These are phyloP conservation scores for Ramaria rubella DNA, from an alignment of 768 basidiomycete genomes.

Conservation along the genomic window DNA sequence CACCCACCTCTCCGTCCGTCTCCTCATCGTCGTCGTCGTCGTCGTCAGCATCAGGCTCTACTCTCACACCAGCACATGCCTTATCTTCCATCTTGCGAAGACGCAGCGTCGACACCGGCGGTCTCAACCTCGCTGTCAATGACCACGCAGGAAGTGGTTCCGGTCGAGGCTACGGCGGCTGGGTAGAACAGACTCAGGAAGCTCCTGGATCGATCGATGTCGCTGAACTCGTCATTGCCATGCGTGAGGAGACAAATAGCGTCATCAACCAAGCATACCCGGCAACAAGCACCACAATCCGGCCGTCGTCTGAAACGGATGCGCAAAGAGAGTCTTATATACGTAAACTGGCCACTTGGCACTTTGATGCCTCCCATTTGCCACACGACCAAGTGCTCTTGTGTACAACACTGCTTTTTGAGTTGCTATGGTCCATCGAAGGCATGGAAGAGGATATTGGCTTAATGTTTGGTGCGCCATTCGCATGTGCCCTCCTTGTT, in stretches of 20 bases:
- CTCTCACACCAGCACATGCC: neutral
- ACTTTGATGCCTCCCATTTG: conserved; percentile 84
- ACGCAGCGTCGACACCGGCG: conserved; percentile 85
- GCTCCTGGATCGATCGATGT: conserved; percentile 15
- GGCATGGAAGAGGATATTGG: conserved; percentile 36
- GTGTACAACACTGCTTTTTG: conserved; percentile 82
- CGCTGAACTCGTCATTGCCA: conserved; percentile 8
- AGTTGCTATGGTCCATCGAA: conserved; percentile 73
- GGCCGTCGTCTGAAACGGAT: conserved; percentile 32
- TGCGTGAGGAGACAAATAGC: conserved; percentile 8
- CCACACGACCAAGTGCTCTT: conserved; percentile 75
- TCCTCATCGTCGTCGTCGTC: neutral
- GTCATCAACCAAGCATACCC: conserved; percentile 16
- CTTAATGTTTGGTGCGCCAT: conserved; percentile 22
- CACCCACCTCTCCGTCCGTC: conserved; percentile 1
- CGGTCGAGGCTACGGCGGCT: conserved; percentile 67
- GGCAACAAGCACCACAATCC: conserved; percentile 20
- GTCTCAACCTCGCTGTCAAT: conserved; percentile 71
- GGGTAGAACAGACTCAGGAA: conserved; percentile 42
- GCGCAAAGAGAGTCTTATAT: conserved; percentile 39
- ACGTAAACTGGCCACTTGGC: conserved; percentile 65
- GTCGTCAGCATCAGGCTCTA: conserved; percentile 5
- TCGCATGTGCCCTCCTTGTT: neutral
- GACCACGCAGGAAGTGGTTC: conserved; percentile 38
- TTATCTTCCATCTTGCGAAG: conserved; percentile 25